Evolutionary conservation across 371 early-diverging fungal genomes (phyloP), one percentile per base, ranked within the genome.

Genomic region (Mortierella sp.): DNA sequence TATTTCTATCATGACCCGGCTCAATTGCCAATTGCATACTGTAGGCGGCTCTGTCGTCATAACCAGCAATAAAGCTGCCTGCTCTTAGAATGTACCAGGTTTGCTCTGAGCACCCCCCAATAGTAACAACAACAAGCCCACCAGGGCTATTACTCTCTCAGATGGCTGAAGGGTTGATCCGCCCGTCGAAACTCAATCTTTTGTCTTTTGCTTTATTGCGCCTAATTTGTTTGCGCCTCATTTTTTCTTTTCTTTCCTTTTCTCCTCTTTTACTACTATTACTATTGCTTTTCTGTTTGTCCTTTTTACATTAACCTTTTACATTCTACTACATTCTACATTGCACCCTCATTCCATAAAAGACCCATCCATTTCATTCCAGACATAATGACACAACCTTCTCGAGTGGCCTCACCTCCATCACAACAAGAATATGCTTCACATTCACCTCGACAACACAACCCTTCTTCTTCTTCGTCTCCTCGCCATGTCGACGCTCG

Each of bases 321-420:
- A 26, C 20, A 24, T 39, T 32, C 30, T 49, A 62, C 62, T 47
- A 32, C 32, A 20, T 59, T 43, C 22, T 16, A 28, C 49, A 24
- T 51, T 51, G 43, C 28, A 28, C n/a, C 14, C 67, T 22, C 55
- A 39, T 28, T 30, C 22, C 18, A 61, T 10, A 62, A 58, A 40
- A 37, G n/a, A 40, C 52, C 43, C 37, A 22, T 28, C 43, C 49
- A 18, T 20, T 66, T 72, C 58, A 22, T 54, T 55, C n/a, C 39
- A 28, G 39, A 47, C 64, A 62, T 54, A 14, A 74, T 78, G 79
- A 67, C 79, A 45, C 79, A 66, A 45, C 22, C 73, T 22, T 64
- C 78, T n/a, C 35, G 61, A 57, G 61, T 59, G 5, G 18, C 70
- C 39, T 66, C 79, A 10, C 77, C 77, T 28, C 30, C 70, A 43